phyloP scores from a whole-genome alignment of 257 asterid genomes.

The Fraxinus americana region DNA sequence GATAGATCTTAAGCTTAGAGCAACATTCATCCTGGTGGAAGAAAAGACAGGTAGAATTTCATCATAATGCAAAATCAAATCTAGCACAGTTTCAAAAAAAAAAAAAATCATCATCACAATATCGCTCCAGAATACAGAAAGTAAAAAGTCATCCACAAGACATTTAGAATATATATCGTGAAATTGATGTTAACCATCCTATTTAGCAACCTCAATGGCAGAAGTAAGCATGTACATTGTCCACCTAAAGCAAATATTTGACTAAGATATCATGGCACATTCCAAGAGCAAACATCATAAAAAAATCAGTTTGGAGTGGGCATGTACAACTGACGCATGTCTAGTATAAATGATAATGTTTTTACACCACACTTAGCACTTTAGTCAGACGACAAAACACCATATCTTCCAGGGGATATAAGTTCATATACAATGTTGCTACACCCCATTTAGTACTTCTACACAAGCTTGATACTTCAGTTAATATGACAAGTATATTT shows the following conservation, averaged over 20 bases:
- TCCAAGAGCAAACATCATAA: constrained; percentile 1
- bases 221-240: neutral
- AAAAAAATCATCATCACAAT: neutral
- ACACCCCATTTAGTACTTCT: neutral
- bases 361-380: neutral
- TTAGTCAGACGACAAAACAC: neutral
- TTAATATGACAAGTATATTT: neutral
- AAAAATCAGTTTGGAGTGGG: neutral
- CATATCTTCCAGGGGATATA: neutral
- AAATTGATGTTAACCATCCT: neutral
- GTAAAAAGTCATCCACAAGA: neutral
- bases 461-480: constrained; percentile 14
- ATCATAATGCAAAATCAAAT: constrained; percentile 15
- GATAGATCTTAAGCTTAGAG: constrained; percentile 89
- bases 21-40: constrained; percentile 90
- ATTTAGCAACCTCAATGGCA: constrained; percentile 4
- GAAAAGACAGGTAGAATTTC: constrained; percentile 17
- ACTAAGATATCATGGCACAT: neutral
- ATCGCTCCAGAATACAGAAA: constrained; percentile 5
- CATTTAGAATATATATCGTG: neutral
- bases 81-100: constrained; percentile 12
- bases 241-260: neutral
- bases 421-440: neutral
- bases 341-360: neutral
- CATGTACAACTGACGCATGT: constrained; percentile 2